A percentile compares a stretch with the other conserved stretches of the same genome.
phyloP scores from a whole-genome alignment of 352 stramenopile genomes.

The Globisporangium splendens region DNA sequence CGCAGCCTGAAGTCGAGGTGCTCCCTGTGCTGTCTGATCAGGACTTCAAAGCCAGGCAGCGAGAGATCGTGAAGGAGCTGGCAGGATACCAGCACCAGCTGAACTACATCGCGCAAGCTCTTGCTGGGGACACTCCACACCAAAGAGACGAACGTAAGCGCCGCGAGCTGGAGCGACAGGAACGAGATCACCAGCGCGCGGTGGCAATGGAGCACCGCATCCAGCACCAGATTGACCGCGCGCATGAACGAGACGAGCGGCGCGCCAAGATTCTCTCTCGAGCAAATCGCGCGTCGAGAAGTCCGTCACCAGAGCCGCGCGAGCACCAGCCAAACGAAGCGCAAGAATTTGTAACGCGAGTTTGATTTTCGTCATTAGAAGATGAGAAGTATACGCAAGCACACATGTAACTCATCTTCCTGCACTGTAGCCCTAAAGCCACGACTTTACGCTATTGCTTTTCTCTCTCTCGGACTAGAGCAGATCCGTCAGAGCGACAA shows the following conservation, averaged over 20 bases:
- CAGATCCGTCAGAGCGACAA: conserved; percentile 24
- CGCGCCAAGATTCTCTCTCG: conserved; percentile 20
- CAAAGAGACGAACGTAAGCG: conserved; percentile 49
- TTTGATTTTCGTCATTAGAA: neutral
- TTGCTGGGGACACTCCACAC: conserved; percentile 62
- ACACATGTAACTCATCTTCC: neutral
- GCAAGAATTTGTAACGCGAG: neutral
- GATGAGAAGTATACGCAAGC: neutral
- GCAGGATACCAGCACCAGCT: conserved; percentile 39
- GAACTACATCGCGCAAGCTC: conserved; percentile 55
- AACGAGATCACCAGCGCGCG: conserved; percentile 46
- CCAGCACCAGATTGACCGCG: conserved; percentile 47
- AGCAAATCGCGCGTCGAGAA: conserved; percentile 35
- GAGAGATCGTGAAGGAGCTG: conserved; percentile 38
- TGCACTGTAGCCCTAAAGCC: neutral
- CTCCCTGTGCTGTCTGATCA: conserved; percentile 16
- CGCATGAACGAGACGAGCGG: conserved; percentile 42
- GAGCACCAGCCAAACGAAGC: neutral
- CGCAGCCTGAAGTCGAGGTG: neutral
- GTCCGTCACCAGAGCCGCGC: conserved; percentile 26
- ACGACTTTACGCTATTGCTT: too few relatives aligned
- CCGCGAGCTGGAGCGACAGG: conserved; percentile 42
- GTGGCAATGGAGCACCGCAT: conserved; percentile 39
- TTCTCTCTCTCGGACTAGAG: neutral
- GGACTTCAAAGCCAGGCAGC: conserved; percentile 31